phyloP scores from a whole-genome alignment of 2,329 filamentous ascomycete genomes.

The Aspergillus spinulosporus region DNA sequence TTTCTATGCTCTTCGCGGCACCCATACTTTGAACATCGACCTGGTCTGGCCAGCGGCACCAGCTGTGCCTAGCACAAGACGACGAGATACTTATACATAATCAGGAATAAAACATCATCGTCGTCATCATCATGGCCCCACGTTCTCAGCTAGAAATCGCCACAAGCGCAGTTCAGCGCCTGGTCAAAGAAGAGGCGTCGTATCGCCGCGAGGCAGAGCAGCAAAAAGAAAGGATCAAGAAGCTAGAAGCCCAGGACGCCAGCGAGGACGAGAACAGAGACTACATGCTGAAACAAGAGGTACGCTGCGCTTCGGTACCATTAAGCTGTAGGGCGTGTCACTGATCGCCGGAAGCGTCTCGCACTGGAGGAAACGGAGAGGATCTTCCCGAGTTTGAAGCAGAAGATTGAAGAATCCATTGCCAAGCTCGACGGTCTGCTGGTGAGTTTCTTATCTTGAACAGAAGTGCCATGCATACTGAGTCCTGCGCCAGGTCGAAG shows the following conservation, averaged over 20 bases:
- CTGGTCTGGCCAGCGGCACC: background rate
- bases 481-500: slow-evolving; percentile 33
- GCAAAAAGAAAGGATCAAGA: slow-evolving; percentile 70
- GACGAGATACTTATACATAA: background rate
- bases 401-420: slow-evolving; percentile 71
- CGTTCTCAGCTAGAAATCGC: slow-evolving; percentile 80
- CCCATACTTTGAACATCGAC: background rate
- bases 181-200: slow-evolving; percentile 87
- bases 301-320: slow-evolving; percentile 42
- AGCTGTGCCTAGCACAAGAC: background rate
- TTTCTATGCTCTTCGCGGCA: background rate
- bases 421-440: slow-evolving; percentile 74
- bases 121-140: slow-evolving; percentile 64
- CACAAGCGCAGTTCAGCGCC: slow-evolving; percentile 74
- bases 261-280: slow-evolving; percentile 77
- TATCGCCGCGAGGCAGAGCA: slow-evolving; percentile 83
- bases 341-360: slow-evolving; percentile 58
- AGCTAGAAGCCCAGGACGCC: slow-evolving; percentile 64
- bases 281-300: slow-evolving; percentile 83
- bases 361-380: slow-evolving; percentile 85
- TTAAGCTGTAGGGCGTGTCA: background rate
- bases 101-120: background rate
- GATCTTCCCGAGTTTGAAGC: slow-evolving; percentile 70
- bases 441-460: slow-evolving; percentile 52
- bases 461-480: background rate